Percentiles rank a stretch among this genome's conserved stretches.
These are phyloP conservation scores for Otatea glauca DNA, from an alignment of 176 grass and related monocot genomes.

Conservation along the genomic window DNA sequence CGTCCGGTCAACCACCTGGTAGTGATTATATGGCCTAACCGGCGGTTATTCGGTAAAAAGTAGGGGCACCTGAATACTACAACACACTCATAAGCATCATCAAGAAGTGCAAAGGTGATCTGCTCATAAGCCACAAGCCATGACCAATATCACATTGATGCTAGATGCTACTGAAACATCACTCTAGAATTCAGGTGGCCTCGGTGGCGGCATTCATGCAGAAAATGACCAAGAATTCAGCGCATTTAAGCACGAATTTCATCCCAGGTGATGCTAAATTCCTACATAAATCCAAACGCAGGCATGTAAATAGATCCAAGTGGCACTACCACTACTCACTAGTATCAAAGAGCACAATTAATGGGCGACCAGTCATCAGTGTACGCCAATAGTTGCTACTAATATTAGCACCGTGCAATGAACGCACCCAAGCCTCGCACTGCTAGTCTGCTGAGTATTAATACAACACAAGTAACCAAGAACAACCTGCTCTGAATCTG, in stretches of 20 bases:
- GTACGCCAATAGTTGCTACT: not conserved
- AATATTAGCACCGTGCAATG: not conserved
- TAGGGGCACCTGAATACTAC: not conserved
- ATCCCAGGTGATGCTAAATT: not conserved
- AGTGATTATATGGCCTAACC: no score
- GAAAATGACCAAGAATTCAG: constrained; percentile 8
- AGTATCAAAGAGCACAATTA: no score
- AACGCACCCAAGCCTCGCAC: not conserved
- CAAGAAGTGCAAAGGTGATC: not conserved
- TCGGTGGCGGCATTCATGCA: not conserved
- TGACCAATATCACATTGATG: not conserved
- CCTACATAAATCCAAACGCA: not conserved
- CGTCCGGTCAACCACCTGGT: no score
- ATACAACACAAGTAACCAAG: not conserved
- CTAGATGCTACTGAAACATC: not conserved
- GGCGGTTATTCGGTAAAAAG: no score
- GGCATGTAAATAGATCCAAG: not conserved
- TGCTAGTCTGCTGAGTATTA: constrained; percentile 4
- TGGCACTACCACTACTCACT: no score
- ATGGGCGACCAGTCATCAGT: not conserved
- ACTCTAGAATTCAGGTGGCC: not conserved
- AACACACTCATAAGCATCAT: not conserved
- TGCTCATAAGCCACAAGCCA: not conserved
- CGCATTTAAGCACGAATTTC: not conserved
- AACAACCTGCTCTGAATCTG: not conserved